These are phyloP conservation scores for Nigrograna mackinnonii DNA, from an alignment of 2,329 filamentous ascomycete genomes.

Conservation along the genomic window DNA sequence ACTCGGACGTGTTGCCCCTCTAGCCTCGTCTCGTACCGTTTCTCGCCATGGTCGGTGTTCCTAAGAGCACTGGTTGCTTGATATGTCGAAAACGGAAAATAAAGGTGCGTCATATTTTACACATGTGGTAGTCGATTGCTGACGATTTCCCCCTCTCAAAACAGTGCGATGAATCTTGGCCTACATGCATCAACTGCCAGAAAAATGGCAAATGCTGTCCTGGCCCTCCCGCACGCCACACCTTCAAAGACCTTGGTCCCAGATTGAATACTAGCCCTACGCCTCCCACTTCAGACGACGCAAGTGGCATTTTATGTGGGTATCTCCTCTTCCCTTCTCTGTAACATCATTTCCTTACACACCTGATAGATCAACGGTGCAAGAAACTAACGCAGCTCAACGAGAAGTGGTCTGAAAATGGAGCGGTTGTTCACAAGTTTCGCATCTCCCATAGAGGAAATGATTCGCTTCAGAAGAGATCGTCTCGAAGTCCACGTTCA, in stretches of 20 bases:
- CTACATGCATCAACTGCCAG: constrained; percentile 34
- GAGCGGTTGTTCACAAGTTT: constrained; percentile 32
- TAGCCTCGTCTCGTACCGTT: neutral
- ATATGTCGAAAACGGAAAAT: constrained; percentile 38
- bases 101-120: constrained; percentile 19
- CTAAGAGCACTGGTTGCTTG: constrained; percentile 36
- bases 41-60: constrained; percentile 33
- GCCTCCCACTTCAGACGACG: neutral
- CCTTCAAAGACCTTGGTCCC: constrained; percentile 32
- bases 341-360: neutral
- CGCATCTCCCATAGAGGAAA: constrained; percentile 19
- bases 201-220: constrained; percentile 38
- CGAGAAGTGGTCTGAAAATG: constrained; percentile 26
- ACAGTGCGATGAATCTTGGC: constrained; percentile 39
- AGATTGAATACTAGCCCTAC: constrained; percentile 11
- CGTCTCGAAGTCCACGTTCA: constrained; percentile 5
- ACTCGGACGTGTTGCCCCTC: neutral
- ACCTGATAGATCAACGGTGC: constrained; percentile 12
- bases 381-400: constrained; percentile 24
- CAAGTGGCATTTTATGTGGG: neutral
- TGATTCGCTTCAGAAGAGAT: constrained; percentile 6
- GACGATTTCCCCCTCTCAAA: neutral
- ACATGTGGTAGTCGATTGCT: neutral
- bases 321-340: neutral
- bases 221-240: constrained; percentile 35